Evolutionary conservation across 495 filamentous ascomycete species (phyloP), one percentile per base, ranked within the genome.

Genomic region (Podospora bellae-mahoneyi): DNA sequence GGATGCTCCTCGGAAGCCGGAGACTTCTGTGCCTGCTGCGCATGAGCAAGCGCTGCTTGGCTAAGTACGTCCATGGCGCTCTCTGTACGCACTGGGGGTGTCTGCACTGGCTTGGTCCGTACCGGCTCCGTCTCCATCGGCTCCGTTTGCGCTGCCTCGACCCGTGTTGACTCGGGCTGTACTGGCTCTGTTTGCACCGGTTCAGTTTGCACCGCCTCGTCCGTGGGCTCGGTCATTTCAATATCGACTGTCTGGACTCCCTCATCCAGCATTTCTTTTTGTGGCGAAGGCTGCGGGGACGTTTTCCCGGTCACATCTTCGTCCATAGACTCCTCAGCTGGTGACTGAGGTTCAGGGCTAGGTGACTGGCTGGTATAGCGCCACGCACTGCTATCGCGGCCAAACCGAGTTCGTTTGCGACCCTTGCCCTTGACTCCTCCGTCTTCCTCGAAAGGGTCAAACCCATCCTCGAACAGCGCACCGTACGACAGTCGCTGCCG

Each of bases 381-480:
- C 93, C 93, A 97, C 26, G 86, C 81, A 10, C 78, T 84, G 70
- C 87, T 87, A 23, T 83, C 82, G 34, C 87, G 84, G 56, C 88
- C 90, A 73, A 96, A 95, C 63, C 87, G 87, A 5, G 87, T 84
- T 59, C 87, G 85, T 79, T 96, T 97, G 39, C 84, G 87, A 32
- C 89, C 87, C 65, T 84, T 89, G 10, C 85, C 87, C 19, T 82
- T 85, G 26, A 87, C 79, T 0, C 87, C 88, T 74, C 89, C 91
- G 67, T 90, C 89, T 39, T 93, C 88, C 6, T 81, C 83, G 64
- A 96, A 93, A 18, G 90, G 88, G 70, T 91, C 87, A 66, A 86
- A 85, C 15, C 78, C 79, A 10, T 84, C 82, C 68, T 88, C 84
- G 23, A 87, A 82, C 0, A 89, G 75, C 1, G 84, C 83, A 0